A percentile compares a stretch with the other conserved stretches of the same genome.
phyloP scores from a whole-genome alignment of 2,329 filamentous ascomycete species.

The Trichoderma breve region DNA sequence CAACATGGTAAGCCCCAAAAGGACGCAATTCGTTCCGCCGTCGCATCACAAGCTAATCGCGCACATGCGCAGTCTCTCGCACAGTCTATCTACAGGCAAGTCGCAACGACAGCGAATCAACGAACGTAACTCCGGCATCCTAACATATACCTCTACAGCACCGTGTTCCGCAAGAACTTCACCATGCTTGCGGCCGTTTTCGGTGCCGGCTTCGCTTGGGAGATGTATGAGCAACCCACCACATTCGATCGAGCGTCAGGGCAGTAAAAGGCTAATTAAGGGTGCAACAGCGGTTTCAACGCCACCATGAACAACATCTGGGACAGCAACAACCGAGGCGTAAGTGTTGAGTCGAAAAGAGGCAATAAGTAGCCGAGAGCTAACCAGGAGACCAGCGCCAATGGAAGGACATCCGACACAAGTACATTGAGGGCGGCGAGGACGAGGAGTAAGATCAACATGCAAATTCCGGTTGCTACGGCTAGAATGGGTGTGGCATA shows the following conservation, averaged over 20 bases:
- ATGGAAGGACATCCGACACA: slow-evolving; percentile 99
- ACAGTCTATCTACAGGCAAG: slow-evolving; percentile 43
- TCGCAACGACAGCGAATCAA: slow-evolving; percentile 26
- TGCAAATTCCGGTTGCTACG: slow-evolving; percentile 18
- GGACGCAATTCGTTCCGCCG: not conserved
- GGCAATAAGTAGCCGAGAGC: slow-evolving; percentile 20
- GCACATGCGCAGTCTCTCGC: slow-evolving; percentile 37
- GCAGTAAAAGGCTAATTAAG: slow-evolving; percentile 32
- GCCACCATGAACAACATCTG: slow-evolving; percentile 78
- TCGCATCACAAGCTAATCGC: slow-evolving; percentile 35
- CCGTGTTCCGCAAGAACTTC: slow-evolving; percentile 81
- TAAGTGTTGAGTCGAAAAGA: slow-evolving; percentile 51
- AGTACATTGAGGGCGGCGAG: slow-evolving; percentile 72
- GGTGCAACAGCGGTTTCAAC: slow-evolving; percentile 70
- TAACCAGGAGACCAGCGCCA: slow-evolving; percentile 65
- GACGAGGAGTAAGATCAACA: slow-evolving; percentile 52
- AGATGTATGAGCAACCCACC: slow-evolving; percentile 66
- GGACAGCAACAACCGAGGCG: slow-evolving; percentile 88
- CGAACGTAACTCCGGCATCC: slow-evolving; percentile 24
- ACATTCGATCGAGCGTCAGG: slow-evolving; percentile 3
- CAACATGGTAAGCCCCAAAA: slow-evolving; percentile 39
- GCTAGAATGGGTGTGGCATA: slow-evolving; percentile 8
- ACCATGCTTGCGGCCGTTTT: slow-evolving; percentile 88
- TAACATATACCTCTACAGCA: slow-evolving; percentile 51
- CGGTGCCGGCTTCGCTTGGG: slow-evolving; percentile 80